These are phyloP conservation scores for Arthrobotrys entomopaga DNA, from an alignment of 2,329 filamentous ascomycete genomes.

Conservation along the genomic window DNA sequence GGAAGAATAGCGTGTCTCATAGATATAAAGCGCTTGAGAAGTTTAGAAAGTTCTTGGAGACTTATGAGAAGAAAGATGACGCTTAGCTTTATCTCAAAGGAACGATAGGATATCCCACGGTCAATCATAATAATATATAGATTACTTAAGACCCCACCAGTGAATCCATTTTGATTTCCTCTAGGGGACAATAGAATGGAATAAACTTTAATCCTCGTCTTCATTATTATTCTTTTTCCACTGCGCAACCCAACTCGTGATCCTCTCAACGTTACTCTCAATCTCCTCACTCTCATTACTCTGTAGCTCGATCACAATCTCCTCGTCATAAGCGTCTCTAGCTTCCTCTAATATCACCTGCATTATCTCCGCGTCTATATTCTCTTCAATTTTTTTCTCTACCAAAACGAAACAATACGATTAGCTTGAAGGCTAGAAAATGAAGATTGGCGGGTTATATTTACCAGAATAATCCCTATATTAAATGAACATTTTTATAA, in stretches of 20 bases:
- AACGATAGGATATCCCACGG: too few relatives aligned
- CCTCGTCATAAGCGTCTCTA: slow-evolving; percentile 81
- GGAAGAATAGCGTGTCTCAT: slow-evolving; percentile 94
- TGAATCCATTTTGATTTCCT: background rate
- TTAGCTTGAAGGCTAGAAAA: background rate
- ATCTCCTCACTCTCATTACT: slow-evolving; percentile 86
- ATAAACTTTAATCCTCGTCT: slow-evolving; percentile 34
- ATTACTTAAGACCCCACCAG: too few relatives aligned
- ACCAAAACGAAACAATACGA: background rate
- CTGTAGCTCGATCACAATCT: slow-evolving; percentile 86
- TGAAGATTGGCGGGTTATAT: background rate
- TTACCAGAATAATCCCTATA: slow-evolving; percentile 24
- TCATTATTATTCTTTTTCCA: slow-evolving; percentile 77
- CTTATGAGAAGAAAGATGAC: slow-evolving; percentile 59
- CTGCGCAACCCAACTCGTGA: slow-evolving; percentile 81
- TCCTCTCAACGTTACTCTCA: slow-evolving; percentile 85
- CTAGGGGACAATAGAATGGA: too few relatives aligned
- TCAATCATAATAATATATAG: too few relatives aligned
- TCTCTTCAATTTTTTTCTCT: slow-evolving; percentile 91
- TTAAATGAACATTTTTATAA: too few relatives aligned
- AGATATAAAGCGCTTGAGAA: slow-evolving; percentile 87
- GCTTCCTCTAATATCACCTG: slow-evolving; percentile 92
- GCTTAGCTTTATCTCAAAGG: background rate
- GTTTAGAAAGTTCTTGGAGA: slow-evolving; percentile 81
- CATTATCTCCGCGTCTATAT: slow-evolving; percentile 97